Evolutionary conservation across 2,329 filamentous ascomycete species (phyloP).

Genomic region (Scedosporium boydii): DNA sequence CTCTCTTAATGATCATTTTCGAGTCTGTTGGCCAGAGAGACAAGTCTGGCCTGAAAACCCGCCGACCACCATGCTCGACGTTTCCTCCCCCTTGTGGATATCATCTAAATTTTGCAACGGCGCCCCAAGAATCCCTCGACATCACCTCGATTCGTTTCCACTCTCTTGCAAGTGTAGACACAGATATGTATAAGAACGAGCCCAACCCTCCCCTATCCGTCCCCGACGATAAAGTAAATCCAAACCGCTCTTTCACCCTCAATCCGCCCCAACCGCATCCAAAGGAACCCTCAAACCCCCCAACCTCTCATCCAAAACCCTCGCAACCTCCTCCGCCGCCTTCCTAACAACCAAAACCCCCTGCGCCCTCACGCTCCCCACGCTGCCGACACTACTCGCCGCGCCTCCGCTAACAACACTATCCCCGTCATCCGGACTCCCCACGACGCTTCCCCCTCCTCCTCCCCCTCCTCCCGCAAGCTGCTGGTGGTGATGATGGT

Average conservation of each 20-base stretch:
- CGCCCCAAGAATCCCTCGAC: too few relatives aligned
- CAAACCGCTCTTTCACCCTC: neutral
- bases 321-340: slow-evolving; percentile 49
- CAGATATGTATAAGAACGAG: too few relatives aligned
- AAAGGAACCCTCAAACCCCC: slow-evolving; percentile 42
- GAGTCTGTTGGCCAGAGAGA: too few relatives aligned
- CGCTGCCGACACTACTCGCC: slow-evolving; percentile 29
- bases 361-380: slow-evolving; percentile 24
- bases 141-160: too few relatives aligned
- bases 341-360: slow-evolving; percentile 34
- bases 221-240: neutral
- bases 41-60: too few relatives aligned
- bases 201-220: neutral
- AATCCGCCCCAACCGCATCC: slow-evolving; percentile 34
- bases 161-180: too few relatives aligned
- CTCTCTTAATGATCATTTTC: too few relatives aligned
- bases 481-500: slow-evolving; percentile 9
- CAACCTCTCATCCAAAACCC: slow-evolving; percentile 52
- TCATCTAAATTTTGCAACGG: too few relatives aligned
- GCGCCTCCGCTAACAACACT: slow-evolving; percentile 36
- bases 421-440: slow-evolving; percentile 31
- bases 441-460: neutral
- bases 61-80: too few relatives aligned
- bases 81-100: too few relatives aligned
- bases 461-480: slow-evolving; percentile 2